These are phyloP conservation scores for Fusarium decemcellulare DNA, from an alignment of 2,329 filamentous ascomycete species.

Conservation along the genomic window DNA sequence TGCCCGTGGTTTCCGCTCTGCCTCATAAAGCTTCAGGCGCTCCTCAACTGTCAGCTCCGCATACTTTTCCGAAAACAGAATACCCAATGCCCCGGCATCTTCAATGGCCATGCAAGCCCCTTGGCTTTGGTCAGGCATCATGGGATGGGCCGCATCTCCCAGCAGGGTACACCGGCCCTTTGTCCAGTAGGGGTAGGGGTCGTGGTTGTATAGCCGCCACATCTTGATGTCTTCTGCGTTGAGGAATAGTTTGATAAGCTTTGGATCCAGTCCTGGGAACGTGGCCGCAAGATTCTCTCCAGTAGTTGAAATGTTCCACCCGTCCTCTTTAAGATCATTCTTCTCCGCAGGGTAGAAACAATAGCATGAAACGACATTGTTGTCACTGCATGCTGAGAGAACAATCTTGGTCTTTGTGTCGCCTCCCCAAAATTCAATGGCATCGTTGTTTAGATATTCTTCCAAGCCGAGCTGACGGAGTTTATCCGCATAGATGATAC, in stretches of 20 bases:
- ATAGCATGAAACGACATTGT: constrained; percentile 73
- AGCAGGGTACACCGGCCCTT: constrained; percentile 65
- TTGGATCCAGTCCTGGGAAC: constrained; percentile 69
- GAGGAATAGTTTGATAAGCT: constrained; percentile 66
- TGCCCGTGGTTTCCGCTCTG: constrained; percentile 63
- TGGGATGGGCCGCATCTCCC: constrained; percentile 76
- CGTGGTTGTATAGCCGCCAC: constrained; percentile 65
- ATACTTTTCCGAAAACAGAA: constrained; percentile 64
- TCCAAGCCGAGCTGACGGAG: constrained; percentile 68
- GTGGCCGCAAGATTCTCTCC: constrained; percentile 69
- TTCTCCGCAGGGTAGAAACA: constrained; percentile 74
- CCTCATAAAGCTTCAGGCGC: constrained; percentile 62
- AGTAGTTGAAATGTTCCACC: constrained; percentile 66
- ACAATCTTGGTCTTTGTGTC: constrained; percentile 74
- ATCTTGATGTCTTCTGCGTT: constrained; percentile 73
- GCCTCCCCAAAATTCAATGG: constrained; percentile 78
- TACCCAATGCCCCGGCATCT: constrained; percentile 71
- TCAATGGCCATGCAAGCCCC: constrained; percentile 77
- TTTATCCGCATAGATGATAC: constrained; percentile 70
- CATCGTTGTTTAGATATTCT: constrained; percentile 68
- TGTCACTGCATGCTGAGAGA: constrained; percentile 74
- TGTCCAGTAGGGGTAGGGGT: constrained; percentile 67
- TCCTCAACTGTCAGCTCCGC: constrained; percentile 58
- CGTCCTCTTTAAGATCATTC: constrained; percentile 70
- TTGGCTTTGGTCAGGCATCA: constrained; percentile 78